These are phyloP conservation scores for Tylopilus plumbeoviolaceoides DNA, from an alignment of 768 basidiomycete genomes.

Conservation along the genomic window DNA sequence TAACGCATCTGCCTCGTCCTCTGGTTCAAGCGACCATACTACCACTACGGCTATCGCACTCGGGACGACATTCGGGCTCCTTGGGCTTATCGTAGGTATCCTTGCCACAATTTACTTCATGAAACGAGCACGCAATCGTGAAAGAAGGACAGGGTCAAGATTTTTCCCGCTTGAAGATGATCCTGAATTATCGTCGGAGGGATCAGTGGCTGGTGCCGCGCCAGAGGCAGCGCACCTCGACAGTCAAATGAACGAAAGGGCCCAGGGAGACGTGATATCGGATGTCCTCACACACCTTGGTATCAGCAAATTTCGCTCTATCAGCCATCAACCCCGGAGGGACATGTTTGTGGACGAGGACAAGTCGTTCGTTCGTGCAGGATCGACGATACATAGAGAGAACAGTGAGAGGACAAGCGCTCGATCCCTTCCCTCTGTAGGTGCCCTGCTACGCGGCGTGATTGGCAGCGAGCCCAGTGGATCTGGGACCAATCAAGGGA, in stretches of 20 bases:
- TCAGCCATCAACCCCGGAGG: slow-evolving; percentile 35
- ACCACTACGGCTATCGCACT: slow-evolving; percentile 52
- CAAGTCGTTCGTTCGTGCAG: slow-evolving; percentile 39
- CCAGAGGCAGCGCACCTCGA: slow-evolving; percentile 4
- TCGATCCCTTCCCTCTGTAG: slow-evolving; percentile 50
- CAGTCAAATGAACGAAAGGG: slow-evolving; percentile 1
- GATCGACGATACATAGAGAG: slow-evolving; percentile 31
- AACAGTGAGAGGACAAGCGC: slow-evolving; percentile 41
- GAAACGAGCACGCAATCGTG: slow-evolving; percentile 29
- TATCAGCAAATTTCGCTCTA: slow-evolving; percentile 12
- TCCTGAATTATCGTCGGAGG: slow-evolving; percentile 12
- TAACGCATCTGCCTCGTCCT: slow-evolving; percentile 8
- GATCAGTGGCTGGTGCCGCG: slow-evolving; percentile 3
- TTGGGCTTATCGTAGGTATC: slow-evolving; percentile 48
- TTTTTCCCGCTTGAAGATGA: slow-evolving; percentile 23
- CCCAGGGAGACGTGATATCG: slow-evolving; percentile 3
- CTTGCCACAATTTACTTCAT: slow-evolving; percentile 43
- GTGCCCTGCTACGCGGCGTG: slow-evolving; percentile 25
- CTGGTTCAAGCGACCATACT: slow-evolving; percentile 22
- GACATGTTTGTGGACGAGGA: slow-evolving; percentile 84
- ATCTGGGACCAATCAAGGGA: slow-evolving; percentile 15
- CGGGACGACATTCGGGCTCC: slow-evolving; percentile 56
- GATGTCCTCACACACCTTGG: slow-evolving; percentile 24
- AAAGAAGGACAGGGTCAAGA: not conserved
- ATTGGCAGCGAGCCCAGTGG: slow-evolving; percentile 28